Evolutionary conservation across 1,284 basidiomycete species (phyloP).

Genomic region (Prillingera fragicola): DNA sequence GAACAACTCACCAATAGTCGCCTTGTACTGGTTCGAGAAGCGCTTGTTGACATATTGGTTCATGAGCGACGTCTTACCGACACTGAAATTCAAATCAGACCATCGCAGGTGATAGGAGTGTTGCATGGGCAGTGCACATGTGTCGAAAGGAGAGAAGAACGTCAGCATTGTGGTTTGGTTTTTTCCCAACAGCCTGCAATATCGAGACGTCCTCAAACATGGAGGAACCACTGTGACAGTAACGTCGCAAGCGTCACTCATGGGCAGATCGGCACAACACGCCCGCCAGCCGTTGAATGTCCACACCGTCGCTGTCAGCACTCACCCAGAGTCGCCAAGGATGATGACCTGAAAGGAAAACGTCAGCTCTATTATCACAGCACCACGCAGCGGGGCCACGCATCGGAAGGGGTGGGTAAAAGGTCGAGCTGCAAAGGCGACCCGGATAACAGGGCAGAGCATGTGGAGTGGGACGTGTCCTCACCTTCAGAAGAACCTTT

Average conservation of each 20-base stretch:
- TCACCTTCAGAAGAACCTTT: slow-evolving; percentile 87
- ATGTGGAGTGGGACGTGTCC: slow-evolving; percentile 4
- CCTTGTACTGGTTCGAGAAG: slow-evolving; percentile 99
- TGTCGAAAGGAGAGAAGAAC: slow-evolving; percentile 19
- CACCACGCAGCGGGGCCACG: neutral
- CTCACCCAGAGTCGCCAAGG: slow-evolving; percentile 92
- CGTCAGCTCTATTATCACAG: neutral
- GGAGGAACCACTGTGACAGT: slow-evolving; percentile 3
- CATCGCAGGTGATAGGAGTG: neutral
- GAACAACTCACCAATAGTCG: slow-evolving; percentile 69
- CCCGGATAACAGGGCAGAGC: neutral
- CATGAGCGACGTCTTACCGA: slow-evolving; percentile 99
- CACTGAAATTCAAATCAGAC: slow-evolving; percentile 54
- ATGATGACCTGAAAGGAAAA: slow-evolving; percentile 74
- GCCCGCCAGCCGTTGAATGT: too few relatives aligned
- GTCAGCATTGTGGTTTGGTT: neutral
- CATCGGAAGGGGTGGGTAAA: neutral
- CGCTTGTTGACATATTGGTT: slow-evolving; percentile 99
- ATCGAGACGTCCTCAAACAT: too few relatives aligned
- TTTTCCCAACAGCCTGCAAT: too few relatives aligned
- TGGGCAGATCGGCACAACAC: neutral
- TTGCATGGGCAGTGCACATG: too few relatives aligned
- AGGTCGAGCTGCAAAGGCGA: neutral
- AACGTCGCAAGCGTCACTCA: neutral
- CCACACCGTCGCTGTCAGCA: too few relatives aligned